Percentiles rank a stretch among this genome's conserved stretches.
These are phyloP conservation scores for Euphorbia peplus DNA, from an alignment of 345 rosid species.

Conservation along the genomic window DNA sequence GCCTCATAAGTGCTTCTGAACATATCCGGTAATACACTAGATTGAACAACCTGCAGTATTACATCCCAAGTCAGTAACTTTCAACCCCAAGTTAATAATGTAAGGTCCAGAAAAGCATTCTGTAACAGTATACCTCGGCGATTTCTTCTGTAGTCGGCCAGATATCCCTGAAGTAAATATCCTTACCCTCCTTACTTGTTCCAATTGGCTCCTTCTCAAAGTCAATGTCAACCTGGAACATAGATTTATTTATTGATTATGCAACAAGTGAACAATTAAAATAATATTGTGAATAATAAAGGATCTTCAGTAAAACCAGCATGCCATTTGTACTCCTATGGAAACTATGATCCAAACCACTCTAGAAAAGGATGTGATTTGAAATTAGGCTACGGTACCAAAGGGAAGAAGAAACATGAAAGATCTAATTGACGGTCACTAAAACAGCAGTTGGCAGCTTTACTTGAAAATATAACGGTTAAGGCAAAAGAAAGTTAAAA, in stretches of 20 bases:
- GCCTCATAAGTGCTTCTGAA: slow-evolving; percentile 87
- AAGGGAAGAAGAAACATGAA: background rate
- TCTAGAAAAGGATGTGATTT: background rate
- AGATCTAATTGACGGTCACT: background rate
- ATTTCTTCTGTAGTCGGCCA: slow-evolving; percentile 95
- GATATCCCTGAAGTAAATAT: slow-evolving; percentile 76
- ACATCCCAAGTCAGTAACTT: slow-evolving; percentile 15
- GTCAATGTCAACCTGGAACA: slow-evolving; percentile 84
- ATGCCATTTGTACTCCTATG: background rate
- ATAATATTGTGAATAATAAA: background rate
- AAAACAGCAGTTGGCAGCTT: background rate
- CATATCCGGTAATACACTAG: slow-evolving; percentile 92
- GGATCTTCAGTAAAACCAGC: background rate
- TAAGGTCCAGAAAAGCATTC: slow-evolving; percentile 6
- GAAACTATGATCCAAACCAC: background rate
- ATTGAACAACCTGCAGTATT: slow-evolving; percentile 67
- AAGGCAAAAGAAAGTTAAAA: background rate
- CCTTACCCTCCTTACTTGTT: slow-evolving; percentile 74
- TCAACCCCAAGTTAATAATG: no score
- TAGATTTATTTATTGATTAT: background rate
- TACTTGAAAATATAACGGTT: background rate
- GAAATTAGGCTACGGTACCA: background rate
- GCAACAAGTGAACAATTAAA: background rate
- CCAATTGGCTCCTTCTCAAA: slow-evolving; percentile 94
- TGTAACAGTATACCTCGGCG: slow-evolving; percentile 59